A percentile compares a stretch with the other conserved stretches of the same genome.
Conservation (phyloP, 495 filamentous ascomycete species). For the Podospora fimiseda region DNA sequence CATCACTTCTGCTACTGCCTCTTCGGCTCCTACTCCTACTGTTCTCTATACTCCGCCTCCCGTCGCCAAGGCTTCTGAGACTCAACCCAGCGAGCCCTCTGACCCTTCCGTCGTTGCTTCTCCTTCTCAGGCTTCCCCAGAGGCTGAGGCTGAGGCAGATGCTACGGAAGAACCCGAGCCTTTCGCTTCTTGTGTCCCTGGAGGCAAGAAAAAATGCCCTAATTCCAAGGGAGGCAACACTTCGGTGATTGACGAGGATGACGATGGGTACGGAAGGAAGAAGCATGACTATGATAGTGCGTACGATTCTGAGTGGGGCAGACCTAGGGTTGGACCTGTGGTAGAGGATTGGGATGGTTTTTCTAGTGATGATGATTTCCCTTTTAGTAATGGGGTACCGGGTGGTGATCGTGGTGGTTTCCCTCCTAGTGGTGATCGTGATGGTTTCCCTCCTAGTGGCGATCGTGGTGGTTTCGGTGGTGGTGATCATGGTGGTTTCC, state of each 20-base stretch:
- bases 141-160: not conserved
- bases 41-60: not conserved
- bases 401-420: not conserved
- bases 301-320: not conserved
- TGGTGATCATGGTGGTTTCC: not conserved
- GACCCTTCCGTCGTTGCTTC: not conserved
- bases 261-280: not conserved
- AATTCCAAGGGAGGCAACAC: not conserved
- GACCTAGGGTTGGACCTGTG: not conserved
- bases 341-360: not conserved
- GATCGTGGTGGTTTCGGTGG: not conserved
- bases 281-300: not conserved
- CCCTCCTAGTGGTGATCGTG: not conserved
- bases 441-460: constrained; percentile 1
- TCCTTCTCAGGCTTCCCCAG: not conserved
- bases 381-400: not conserved
- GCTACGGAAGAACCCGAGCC: too few relatives aligned
- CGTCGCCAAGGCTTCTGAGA: not conserved
- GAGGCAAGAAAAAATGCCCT: not conserved
- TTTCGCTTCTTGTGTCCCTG: not conserved
- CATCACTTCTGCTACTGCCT: not conserved
- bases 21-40: not conserved
- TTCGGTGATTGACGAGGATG: not conserved
- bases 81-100: not conserved
- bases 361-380: not conserved